Conservation (phyloP, 2,329 filamentous ascomycete genomes). For the Cladosporium sp. region DNA sequence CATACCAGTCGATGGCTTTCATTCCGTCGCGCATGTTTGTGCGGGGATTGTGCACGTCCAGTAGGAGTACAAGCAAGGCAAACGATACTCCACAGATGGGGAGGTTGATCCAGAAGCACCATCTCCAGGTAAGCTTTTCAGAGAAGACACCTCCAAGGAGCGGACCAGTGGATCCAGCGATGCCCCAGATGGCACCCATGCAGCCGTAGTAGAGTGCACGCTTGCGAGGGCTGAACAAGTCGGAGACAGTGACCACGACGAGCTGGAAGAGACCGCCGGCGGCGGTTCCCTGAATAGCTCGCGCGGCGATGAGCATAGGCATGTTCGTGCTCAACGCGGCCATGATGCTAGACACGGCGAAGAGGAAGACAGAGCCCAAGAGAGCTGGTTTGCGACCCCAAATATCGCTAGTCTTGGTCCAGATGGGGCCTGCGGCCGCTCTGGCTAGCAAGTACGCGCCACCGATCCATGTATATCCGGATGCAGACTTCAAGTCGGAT, state of each 20-base stretch:
- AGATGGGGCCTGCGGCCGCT: conserved; percentile 62
- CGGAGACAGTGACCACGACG: conserved; percentile 49
- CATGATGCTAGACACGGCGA: conserved; percentile 45
- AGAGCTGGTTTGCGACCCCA: conserved; percentile 53
- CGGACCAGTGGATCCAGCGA: conserved; percentile 49
- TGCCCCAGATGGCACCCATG: conserved; percentile 49
- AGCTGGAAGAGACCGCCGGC: conserved; percentile 49
- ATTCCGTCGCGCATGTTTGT: conserved; percentile 45
- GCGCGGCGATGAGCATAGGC: conserved; percentile 47
- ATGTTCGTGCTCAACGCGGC: conserved; percentile 45
- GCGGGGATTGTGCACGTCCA: conserved; percentile 51
- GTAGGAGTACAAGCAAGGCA: conserved; percentile 44
- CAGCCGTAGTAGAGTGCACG: conserved; percentile 43
- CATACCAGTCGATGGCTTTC: conserved; percentile 49
- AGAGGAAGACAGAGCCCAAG: conserved; percentile 43
- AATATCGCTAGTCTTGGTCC: conserved; percentile 57
- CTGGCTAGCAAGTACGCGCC: conserved; percentile 65
- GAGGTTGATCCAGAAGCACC: conserved; percentile 52
- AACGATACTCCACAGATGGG: conserved; percentile 47
- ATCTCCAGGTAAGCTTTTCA: conserved; percentile 43
- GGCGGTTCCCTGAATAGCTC: conserved; percentile 49
- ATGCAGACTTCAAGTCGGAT: conserved; percentile 56
- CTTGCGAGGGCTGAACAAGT: conserved; percentile 46
- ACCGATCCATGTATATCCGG: conserved; percentile 78
- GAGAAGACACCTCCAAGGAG: conserved; percentile 49